Evolutionary conservation across 768 basidiomycete genomes (phyloP).

Genomic region (Obba rivulosa): DNA sequence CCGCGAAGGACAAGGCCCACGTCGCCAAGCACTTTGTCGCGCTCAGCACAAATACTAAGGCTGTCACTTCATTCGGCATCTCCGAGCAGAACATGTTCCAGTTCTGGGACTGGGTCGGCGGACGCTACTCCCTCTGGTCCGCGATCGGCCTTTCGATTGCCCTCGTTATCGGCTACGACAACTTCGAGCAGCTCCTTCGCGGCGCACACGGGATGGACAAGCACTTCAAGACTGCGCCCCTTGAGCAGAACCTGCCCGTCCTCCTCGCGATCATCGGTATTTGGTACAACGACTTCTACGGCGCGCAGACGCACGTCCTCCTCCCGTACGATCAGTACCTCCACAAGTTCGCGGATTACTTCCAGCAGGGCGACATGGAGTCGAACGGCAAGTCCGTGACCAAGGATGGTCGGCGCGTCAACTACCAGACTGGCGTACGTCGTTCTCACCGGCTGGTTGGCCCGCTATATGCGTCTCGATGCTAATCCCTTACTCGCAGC

Average conservation of each 20-base stretch:
- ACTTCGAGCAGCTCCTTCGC: conserved; percentile 83
- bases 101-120: conserved; percentile 99
- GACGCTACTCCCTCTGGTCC: conserved; percentile 97
- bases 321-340: conserved; percentile 99
- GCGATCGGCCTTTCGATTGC: conserved; percentile 96
- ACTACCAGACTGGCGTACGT: conserved; percentile 94
- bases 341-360: conserved; percentile 99
- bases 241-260: conserved; percentile 91
- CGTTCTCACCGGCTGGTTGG: background rate
- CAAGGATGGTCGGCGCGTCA: conserved; percentile 86
- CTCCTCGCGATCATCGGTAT: conserved; percentile 85
- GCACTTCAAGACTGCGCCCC: conserved; percentile 85
- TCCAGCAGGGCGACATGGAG: conserved; percentile 99
- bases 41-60: conserved; percentile 92
- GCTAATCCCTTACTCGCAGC: conserved; percentile 37
- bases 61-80: conserved; percentile 93
- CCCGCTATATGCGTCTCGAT: too few relatives aligned
- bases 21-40: conserved; percentile 99
- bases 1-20: conserved; percentile 82
- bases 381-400: conserved; percentile 97
- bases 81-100: conserved; percentile 93
- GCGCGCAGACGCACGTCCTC: conserved; percentile 90
- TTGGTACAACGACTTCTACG: conserved; percentile 99
- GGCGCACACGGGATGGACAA: conserved; percentile 98
- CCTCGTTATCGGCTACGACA: conserved; percentile 87